Evolutionary conservation across 2,329 filamentous ascomycete genomes (phyloP).

Genomic region (Colletotrichum tabaci): DNA sequence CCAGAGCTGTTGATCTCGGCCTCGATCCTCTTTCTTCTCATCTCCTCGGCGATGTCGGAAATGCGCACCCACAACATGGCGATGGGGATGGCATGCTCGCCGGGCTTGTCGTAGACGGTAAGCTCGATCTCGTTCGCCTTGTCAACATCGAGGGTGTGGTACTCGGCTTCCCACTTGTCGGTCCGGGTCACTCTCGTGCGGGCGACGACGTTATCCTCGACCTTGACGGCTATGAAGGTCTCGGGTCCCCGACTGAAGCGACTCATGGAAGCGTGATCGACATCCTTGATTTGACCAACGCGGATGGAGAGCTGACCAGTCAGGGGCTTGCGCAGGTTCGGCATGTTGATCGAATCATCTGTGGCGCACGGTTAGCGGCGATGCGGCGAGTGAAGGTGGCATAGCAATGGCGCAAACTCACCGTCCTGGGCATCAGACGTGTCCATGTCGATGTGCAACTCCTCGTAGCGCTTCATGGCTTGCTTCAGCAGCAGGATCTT

Average conservation of each 20-base stretch:
- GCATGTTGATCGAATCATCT: constrained; percentile 98
- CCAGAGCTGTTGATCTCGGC: constrained; percentile 94
- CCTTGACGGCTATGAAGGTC: constrained; percentile 96
- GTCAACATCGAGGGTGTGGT: constrained; percentile 93
- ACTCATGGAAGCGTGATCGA: constrained; percentile 89
- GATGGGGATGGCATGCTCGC: constrained; percentile 91
- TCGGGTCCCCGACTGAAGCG: constrained; percentile 92
- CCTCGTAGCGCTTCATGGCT: constrained; percentile 95
- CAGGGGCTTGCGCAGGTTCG: constrained; percentile 95
- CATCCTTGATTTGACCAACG: constrained; percentile 91
- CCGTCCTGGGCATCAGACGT: constrained; percentile 83
- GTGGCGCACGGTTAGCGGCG: constrained; percentile 47
- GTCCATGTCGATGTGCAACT: constrained; percentile 95
- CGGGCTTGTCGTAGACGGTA: constrained; percentile 96
- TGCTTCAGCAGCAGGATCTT: constrained; percentile 97
- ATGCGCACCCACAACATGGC: constrained; percentile 97
- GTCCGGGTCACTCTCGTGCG: constrained; percentile 87
- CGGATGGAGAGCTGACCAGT: constrained; percentile 91
- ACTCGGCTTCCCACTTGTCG: constrained; percentile 93
- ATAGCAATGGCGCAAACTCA: constrained; percentile 59
- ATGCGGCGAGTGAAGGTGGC: neutral
- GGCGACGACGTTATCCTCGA: constrained; percentile 93
- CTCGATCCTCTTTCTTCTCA: constrained; percentile 97
- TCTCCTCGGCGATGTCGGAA: constrained; percentile 97
- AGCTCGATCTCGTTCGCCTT: constrained; percentile 99